Evolutionary conservation across 371 early-diverging fungal species (phyloP), one percentile per base, ranked within the genome.

Genomic region (Mortierella sp.): DNA sequence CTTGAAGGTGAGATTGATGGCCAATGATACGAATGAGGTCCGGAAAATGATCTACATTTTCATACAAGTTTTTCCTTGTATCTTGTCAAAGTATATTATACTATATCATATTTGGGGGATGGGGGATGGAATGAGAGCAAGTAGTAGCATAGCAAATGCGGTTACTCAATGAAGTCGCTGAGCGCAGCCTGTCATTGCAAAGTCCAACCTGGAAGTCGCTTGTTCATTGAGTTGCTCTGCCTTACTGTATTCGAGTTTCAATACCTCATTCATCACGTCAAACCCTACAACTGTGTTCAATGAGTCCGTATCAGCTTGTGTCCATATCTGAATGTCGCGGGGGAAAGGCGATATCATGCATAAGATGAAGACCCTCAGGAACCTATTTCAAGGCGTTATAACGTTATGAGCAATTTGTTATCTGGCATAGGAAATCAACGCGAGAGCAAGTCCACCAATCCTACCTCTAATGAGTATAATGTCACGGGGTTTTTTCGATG

Each of bases 311-410:
- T 77, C 77, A 0, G 58, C 69, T 8, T 67, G 65, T 21, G 65
- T 72, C 77, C 72, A 77, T 9, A 45, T 13, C 19, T 69, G 77
- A 22, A 77, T 59, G 13, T 71, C 72, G 7, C 63, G 65, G 4
- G 4, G 77, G 77, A 21, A 77, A 58, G 9, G 72, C 72, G 15
- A 77, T 38, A 45, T 77, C 77, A 38, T 77, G 77, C 1, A 72
- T 77, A 19, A 43, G 43, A 19, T 58, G 57, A 22, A 77, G 77
- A 13, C 36, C 63, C 4, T 67, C 60, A 3, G 69, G 65, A 16
- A 68, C 69, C 72, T 77, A n/a, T 66, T 45, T 41, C n/a, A 41
- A 21, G 10, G 43, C 43, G 10, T 2, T 43, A 36, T 1, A 36
- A 36, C 36, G 36, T 6, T 36, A 36, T 43, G 43, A 43, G 0